phyloP scores from a whole-genome alignment of 805 yeast species.

The Saccharomyces mikatae region DNA sequence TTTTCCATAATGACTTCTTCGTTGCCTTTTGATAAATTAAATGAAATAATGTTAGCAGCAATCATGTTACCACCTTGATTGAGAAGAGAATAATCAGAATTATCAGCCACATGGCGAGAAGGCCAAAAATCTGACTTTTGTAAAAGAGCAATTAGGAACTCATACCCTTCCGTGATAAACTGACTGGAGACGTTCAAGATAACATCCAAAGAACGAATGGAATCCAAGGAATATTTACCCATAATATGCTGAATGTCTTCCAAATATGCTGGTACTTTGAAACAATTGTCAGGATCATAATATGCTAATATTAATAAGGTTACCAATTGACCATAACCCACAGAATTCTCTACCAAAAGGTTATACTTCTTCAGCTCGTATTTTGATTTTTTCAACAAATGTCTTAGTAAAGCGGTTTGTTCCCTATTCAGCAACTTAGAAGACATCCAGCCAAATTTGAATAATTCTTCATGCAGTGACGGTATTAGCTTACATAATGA shows the following conservation, averaged over 20 bases:
- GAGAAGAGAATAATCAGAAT: conserved; percentile 28
- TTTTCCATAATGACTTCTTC: conserved; percentile 12
- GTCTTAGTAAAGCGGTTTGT: conserved; percentile 18
- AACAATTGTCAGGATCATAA: conserved; percentile 33
- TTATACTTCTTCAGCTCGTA: conserved; percentile 50
- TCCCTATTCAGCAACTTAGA: conserved; percentile 22
- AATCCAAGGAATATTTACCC: conserved; percentile 72
- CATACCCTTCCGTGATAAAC: conserved; percentile 37
- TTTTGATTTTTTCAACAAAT: conserved; percentile 22
- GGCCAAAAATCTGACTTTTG: conserved; percentile 67
- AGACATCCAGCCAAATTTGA: conserved; percentile 27
- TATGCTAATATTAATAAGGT: conserved; percentile 41
- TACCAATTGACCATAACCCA: conserved; percentile 65
- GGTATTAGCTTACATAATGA: conserved; percentile 8
- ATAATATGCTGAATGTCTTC: conserved; percentile 48
- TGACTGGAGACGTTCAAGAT: conserved; percentile 46
- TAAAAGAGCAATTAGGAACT: conserved; percentile 44
- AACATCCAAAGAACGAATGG: conserved; percentile 58
- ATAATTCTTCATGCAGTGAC: conserved; percentile 14
- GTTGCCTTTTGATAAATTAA: conserved; percentile 28
- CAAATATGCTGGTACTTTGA: conserved; percentile 38
- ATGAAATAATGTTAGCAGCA: conserved; percentile 48
- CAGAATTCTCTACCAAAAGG: conserved; percentile 62
- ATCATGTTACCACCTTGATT: conserved; percentile 46
- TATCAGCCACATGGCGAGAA: conserved; percentile 24